Percentiles rank a stretch among this genome's conserved stretches.
These are phyloP conservation scores for Haematococcus lacustris DNA, from an alignment of 139 green algal genomes.

Conservation along the genomic window DNA sequence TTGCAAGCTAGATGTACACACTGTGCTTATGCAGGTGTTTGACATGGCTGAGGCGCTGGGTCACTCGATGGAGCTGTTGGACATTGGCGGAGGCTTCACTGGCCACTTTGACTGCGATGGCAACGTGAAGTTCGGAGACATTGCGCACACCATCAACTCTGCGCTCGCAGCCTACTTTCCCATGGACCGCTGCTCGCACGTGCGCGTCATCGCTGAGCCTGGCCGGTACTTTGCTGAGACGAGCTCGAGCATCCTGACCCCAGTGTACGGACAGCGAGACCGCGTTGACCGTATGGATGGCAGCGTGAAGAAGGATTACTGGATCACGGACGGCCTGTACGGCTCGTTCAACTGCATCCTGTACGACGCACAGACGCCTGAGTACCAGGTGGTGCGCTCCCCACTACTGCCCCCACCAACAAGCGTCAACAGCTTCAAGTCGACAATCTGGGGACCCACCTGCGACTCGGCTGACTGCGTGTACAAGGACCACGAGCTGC, in stretches of 20 bases:
- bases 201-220: slow-evolving; percentile 90
- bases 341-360: slow-evolving; percentile 94
- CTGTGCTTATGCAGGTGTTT: slow-evolving; percentile 69
- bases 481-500: slow-evolving; percentile 65
- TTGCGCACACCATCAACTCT: slow-evolving; percentile 75
- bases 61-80: slow-evolving; percentile 82
- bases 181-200: slow-evolving; percentile 31
- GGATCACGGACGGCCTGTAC: slow-evolving; percentile 89
- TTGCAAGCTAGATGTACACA: no score
- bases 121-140: slow-evolving; percentile 65
- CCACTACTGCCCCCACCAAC: slow-evolving; percentile 29
- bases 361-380: slow-evolving; percentile 50
- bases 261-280: slow-evolving; percentile 76
- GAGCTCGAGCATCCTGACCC: slow-evolving; percentile 62
- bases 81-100: slow-evolving; percentile 94
- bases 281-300: slow-evolving; percentile 40
- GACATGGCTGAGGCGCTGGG: slow-evolving; percentile 64
- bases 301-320: slow-evolving; percentile 76
- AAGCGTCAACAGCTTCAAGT: slow-evolving; percentile 18
- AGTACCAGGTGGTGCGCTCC: slow-evolving; percentile 33
- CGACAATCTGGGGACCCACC: slow-evolving; percentile 83
- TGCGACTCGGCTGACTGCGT: slow-evolving; percentile 83
- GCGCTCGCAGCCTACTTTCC: slow-evolving; percentile 85
- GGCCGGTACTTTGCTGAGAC: slow-evolving; percentile 96
- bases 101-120: slow-evolving; percentile 55